These are phyloP conservation scores for Arthrinium puccinioides DNA, from an alignment of 2,329 filamentous ascomycete genomes.

Conservation along the genomic window DNA sequence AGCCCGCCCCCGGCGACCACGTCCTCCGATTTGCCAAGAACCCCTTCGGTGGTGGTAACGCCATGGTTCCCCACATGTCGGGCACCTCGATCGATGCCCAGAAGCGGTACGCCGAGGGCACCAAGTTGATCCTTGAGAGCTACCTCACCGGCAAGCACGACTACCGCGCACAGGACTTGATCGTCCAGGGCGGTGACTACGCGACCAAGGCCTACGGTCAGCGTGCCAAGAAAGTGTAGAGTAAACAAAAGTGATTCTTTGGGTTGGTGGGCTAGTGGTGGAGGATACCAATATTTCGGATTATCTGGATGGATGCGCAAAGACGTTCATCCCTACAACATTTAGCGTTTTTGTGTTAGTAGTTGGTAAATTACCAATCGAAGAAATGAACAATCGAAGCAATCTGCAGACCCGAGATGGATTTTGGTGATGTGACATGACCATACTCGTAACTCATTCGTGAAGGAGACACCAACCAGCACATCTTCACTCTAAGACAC, in stretches of 20 bases:
- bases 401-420: too few species aligned
- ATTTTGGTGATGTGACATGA: too few species aligned
- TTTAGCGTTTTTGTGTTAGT: too few species aligned
- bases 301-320: too few species aligned
- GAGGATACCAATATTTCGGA: too few species aligned
- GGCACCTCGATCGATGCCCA: slow-evolving; percentile 98
- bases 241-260: not conserved
- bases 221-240: slow-evolving; percentile 41
- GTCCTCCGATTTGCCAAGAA: slow-evolving; percentile 87
- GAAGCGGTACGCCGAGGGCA: slow-evolving; percentile 80
- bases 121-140: slow-evolving; percentile 82
- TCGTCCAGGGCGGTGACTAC: slow-evolving; percentile 84
- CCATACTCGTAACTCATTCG: too few species aligned
- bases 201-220: slow-evolving; percentile 91
- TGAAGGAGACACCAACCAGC: too few species aligned
- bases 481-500: too few species aligned
- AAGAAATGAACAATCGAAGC: too few species aligned
- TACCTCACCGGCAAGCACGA: slow-evolving; percentile 85
- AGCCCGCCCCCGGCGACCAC: slow-evolving; percentile 92
- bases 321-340: too few species aligned
- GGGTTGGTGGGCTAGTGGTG: too few species aligned
- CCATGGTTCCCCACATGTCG: slow-evolving; percentile 98
- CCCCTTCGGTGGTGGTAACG: slow-evolving; percentile 94
- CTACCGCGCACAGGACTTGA: slow-evolving; percentile 86
- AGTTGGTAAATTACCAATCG: too few species aligned